A percentile compares a stretch with the other conserved stretches of the same genome.
Conservation (phyloP, 305 asterid genomes). For the Ruellia speciosa region DNA sequence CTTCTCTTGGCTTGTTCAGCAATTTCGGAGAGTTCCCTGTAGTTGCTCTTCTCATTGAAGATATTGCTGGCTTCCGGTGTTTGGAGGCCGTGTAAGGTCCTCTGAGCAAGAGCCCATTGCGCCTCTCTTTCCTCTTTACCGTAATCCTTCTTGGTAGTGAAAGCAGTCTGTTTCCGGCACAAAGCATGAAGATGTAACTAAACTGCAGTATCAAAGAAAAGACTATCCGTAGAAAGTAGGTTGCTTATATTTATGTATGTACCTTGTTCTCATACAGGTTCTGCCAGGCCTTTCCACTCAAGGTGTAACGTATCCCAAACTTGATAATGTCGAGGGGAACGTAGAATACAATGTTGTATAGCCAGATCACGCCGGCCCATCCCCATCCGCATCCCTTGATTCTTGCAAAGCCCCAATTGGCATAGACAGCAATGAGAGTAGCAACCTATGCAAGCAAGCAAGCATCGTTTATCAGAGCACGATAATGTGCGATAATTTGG, state of each 20-base stretch:
- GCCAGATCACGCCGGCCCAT: constrained; percentile 77
- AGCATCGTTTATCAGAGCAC: background rate
- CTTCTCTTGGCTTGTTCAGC: constrained; percentile 75
- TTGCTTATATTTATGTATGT: background rate
- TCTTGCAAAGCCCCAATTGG: constrained; percentile 48
- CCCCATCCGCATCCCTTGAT: constrained; percentile 78
- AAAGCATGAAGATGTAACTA: too few relatives aligned
- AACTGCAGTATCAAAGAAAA: too few relatives aligned
- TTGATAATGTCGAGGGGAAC: constrained; percentile 55
- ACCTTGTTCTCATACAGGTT: constrained; percentile 50
- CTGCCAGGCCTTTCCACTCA: constrained; percentile 48
- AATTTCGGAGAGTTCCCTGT: constrained; percentile 42
- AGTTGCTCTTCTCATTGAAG: constrained; percentile 33
- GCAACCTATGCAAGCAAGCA: constrained; percentile 31
- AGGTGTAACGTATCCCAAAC: constrained; percentile 43
- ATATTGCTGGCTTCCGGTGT: constrained; percentile 24
- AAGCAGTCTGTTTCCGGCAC: constrained; percentile 36
- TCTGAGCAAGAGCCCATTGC: constrained; percentile 70
- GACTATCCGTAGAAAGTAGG: too few relatives aligned
- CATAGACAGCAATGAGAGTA: constrained; percentile 51
- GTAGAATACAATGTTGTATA: constrained; percentile 49
- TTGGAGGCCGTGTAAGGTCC: constrained; percentile 62
- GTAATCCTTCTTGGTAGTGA: constrained; percentile 65
- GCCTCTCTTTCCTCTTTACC: constrained; percentile 72
- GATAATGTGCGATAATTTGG: background rate